Base-by-base conservation (phyloP, 192 early-diverging fungal species). In the Rhizophlyctis rosea region DNA sequence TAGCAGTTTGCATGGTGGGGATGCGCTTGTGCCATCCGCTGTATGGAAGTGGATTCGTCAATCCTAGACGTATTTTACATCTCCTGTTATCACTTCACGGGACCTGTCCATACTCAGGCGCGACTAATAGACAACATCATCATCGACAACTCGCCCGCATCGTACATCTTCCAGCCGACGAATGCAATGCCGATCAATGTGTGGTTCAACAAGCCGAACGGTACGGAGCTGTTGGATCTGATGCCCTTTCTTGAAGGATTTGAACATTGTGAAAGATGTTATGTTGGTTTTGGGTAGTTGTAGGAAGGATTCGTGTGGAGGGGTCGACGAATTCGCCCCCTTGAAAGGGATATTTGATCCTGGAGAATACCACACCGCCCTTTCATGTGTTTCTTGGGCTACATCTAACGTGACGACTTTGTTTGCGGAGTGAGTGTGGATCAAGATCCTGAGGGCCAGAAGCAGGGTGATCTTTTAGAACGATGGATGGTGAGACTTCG, bases 171-270 rank as follows among this genome's bases (percentile, higher is more conserved):
- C 76, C 96, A 99, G 67, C 89, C 89, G 18, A 83, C 88, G 34
- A 99, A 99, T 74, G 96, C 96, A 44, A 90, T 99, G 16, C 94
- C 94, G 1, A 89, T 99, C 51, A 91, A 91, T 32, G 86, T 87
- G 23, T 99, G 96, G 96, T 94, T 97, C 68, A 91, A 96, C 73
- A 95, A 99, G 71, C 89, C 89, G 18, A 90, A 94, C 67, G 96
- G 97, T 69, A 93, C 92, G 11, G 96, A 97, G 77, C 72, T 99
- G 62, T 77, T 89, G 57, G 95, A 99, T 70, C 80, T 99, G 54
- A 89, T 96, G 49, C 91, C 92, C 28, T 97, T 99, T 75, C 73
- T 99, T 54, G 90, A 90, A n/a, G 63, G 95, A 99, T 62, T 69
- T 99, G 64, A 92, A 88, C 29, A 69, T 71, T 23, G 91, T 94